phyloP scores from a whole-genome alignment of 1,139 yeast species.

The Yamadazyma mexicana region DNA sequence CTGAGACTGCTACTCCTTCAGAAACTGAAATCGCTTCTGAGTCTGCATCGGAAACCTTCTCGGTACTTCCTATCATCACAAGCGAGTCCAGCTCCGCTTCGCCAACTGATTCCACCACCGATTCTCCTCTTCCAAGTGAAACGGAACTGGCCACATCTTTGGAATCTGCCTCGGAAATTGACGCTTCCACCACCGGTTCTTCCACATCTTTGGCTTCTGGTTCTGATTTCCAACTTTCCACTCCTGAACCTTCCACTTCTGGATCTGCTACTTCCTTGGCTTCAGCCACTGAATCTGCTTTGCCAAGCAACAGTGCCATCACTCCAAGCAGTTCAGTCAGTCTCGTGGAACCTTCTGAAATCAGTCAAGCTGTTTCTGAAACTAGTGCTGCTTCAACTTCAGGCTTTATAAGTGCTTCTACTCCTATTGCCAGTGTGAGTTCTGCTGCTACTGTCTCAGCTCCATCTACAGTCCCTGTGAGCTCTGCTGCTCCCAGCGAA shows the following conservation, averaged over 20 bases:
- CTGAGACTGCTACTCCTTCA: constrained; percentile 6
- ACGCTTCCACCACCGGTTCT: background rate
- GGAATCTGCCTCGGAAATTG: constrained; percentile 5
- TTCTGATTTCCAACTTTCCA: background rate
- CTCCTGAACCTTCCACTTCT: constrained; percentile 2
- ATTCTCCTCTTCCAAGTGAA: background rate
- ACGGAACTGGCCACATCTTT: background rate
- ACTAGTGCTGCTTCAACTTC: too few species aligned
- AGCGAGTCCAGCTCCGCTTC: too few species aligned
- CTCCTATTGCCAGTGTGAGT: background rate
- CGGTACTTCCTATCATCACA: too few species aligned
- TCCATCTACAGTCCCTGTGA: too few species aligned
- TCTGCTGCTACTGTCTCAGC: constrained; percentile 4
- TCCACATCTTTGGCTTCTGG: constrained; percentile 1
- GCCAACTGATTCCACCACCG: background rate
- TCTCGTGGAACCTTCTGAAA: too few species aligned
- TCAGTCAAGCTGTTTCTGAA: too few species aligned
- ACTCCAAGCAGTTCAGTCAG: constrained; percentile 4
- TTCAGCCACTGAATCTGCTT: constrained; percentile 5
- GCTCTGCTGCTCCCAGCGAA: background rate
- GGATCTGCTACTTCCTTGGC: constrained; percentile 1
- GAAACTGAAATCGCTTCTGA: constrained; percentile 4
- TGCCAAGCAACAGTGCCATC: constrained; percentile 4
- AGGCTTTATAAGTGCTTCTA: too few species aligned
- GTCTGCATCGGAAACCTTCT: too few species aligned